These are phyloP conservation scores for Anisodus tanguticus DNA, from an alignment of 257 asterid genomes.

Conservation along the genomic window DNA sequence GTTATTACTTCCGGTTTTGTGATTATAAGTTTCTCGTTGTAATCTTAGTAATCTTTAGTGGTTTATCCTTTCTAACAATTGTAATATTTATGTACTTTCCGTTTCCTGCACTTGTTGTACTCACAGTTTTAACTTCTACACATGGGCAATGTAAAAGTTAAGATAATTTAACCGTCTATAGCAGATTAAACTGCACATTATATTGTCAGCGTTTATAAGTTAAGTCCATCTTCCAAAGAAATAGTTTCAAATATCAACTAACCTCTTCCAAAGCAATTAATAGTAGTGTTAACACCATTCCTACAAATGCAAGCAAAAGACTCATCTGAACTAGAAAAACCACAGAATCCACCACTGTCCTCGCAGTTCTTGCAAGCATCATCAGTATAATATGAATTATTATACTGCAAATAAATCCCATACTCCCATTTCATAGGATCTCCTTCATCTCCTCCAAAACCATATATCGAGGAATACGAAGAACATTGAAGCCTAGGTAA, in stretches of 20 bases:
- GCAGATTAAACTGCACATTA: too few relatives aligned
- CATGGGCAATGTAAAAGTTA: background rate
- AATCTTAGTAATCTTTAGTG: too few relatives aligned
- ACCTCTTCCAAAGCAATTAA: constrained; percentile 78
- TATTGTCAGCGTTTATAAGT: background rate
- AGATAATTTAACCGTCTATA: background rate
- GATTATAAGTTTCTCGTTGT: too few relatives aligned
- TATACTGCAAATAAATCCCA: constrained; percentile 58
- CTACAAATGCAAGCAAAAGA: constrained; percentile 62
- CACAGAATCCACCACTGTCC: constrained; percentile 75
- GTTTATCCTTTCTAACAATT: too few relatives aligned
- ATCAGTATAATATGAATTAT: constrained; percentile 40
- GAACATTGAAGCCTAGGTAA: constrained; percentile 80
- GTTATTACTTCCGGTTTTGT: too few relatives aligned
- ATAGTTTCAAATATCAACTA: constrained; percentile 6
- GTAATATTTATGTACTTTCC: too few relatives aligned
- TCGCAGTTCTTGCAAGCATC: constrained; percentile 62
- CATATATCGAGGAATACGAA: constrained; percentile 64
- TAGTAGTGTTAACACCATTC: constrained; percentile 60
- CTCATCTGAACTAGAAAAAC: constrained; percentile 51
- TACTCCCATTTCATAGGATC: constrained; percentile 79
- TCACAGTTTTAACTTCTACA: background rate
- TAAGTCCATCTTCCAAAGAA: background rate
- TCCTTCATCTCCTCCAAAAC: constrained; percentile 77
- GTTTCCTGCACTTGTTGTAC: too few relatives aligned